Percentiles rank a stretch among this genome's conserved stretches.
Conservation (phyloP, 2,329 filamentous ascomycete genomes). For the Ambrosiella beaveri region DNA sequence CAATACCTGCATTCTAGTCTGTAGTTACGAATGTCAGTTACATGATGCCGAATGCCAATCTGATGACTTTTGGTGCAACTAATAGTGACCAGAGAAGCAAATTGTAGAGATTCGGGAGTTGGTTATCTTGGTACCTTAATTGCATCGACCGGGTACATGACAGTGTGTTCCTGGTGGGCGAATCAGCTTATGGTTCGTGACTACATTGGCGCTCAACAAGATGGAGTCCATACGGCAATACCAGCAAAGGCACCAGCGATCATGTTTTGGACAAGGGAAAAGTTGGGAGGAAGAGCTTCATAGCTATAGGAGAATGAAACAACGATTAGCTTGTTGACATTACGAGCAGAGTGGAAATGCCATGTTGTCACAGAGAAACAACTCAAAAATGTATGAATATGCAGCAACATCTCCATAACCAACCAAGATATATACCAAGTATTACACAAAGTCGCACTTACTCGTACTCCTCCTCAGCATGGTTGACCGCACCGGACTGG, state of each 20-base stretch:
- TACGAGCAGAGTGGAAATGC: too few species aligned
- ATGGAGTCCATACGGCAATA: slow-evolving; percentile 53
- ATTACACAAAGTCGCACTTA: slow-evolving; percentile 24
- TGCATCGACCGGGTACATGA: slow-evolving; percentile 97
- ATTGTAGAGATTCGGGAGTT: background rate
- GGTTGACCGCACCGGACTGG: slow-evolving; percentile 45
- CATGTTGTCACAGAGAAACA: too few species aligned
- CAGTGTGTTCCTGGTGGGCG: slow-evolving; percentile 65
- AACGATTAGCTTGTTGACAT: background rate
- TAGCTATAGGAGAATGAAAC: slow-evolving; percentile 36
- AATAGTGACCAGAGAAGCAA: background rate
- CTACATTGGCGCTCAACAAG: background rate
- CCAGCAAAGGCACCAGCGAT: slow-evolving; percentile 89
- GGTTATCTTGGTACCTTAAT: slow-evolving; percentile 54
- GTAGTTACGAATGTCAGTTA: slow-evolving; percentile 6
- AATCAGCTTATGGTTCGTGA: background rate
- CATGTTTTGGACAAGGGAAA: slow-evolving; percentile 90
- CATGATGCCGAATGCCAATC: background rate
- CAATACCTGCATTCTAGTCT: slow-evolving; percentile 98
- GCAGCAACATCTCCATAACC: background rate
- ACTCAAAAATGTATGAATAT: too few species aligned
- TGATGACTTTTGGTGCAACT: background rate
- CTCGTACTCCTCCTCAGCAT: slow-evolving; percentile 42
- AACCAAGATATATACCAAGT: background rate
- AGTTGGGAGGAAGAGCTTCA: slow-evolving; percentile 86